A percentile compares a stretch with the other conserved stretches of the same genome.
Evolutionary conservation across 331 rosid genomes (phyloP).

Genomic region (Cucumis variabilis): DNA sequence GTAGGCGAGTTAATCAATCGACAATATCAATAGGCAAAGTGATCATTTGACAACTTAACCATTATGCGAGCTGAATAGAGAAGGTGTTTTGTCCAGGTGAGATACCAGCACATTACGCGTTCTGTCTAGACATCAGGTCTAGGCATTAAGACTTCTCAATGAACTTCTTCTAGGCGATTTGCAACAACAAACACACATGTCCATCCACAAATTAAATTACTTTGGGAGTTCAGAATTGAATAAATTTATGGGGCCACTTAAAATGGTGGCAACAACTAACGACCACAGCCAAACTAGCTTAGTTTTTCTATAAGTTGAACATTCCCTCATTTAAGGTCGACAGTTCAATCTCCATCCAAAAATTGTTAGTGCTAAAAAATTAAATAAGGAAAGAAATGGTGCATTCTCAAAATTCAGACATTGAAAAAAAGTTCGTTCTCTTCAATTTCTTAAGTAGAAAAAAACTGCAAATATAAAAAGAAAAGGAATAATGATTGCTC

Average conservation of each 20-base stretch:
- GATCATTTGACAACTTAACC: too few species aligned
- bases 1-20: too few species aligned
- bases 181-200: not conserved
- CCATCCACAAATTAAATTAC: not conserved
- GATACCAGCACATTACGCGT: too few species aligned
- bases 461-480: not conserved
- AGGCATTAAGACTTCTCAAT: too few species aligned
- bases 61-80: too few species aligned
- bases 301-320: too few species aligned
- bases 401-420: not conserved
- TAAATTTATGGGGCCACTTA: not conserved
- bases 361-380: too few species aligned
- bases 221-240: not conserved
- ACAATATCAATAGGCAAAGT: too few species aligned
- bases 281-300: not conserved
- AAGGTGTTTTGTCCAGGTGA: too few species aligned
- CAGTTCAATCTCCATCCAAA: not conserved
- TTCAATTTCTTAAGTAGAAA: not conserved
- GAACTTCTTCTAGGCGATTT: too few species aligned
- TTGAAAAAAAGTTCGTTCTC: not conserved
- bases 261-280: not conserved
- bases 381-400: not conserved
- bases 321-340: too few species aligned
- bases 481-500: not conserved
- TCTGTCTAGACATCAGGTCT: too few species aligned